Evolutionary conservation across 106 monocot genomes (phyloP).

Genomic region (Apostasia ramifera): DNA sequence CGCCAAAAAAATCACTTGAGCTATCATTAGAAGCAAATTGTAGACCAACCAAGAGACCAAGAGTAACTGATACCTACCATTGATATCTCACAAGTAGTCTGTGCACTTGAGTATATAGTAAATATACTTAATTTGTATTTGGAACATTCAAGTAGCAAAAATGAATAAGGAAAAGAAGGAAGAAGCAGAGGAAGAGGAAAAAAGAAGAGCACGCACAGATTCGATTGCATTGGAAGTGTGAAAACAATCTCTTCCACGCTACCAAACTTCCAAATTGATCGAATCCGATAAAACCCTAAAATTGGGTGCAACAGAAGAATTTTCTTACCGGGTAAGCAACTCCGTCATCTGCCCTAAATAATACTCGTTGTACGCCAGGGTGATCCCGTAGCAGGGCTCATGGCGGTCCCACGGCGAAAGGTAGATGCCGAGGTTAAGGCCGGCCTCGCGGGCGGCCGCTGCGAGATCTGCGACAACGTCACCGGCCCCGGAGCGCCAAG

Average conservation of each 20-base stretch:
- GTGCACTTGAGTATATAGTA: no score
- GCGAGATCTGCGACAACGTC: constrained; percentile 84
- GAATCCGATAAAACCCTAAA: not conserved
- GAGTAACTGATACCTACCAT: no score
- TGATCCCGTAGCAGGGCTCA: constrained; percentile 61
- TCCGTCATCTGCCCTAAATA: constrained; percentile 90
- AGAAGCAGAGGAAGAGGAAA: not conserved
- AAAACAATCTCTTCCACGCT: not conserved
- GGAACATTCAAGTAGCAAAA: no score
- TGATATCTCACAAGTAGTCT: no score
- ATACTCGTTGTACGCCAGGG: constrained; percentile 72
- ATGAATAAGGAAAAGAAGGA: no score
- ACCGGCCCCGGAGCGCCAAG: constrained; percentile 57
- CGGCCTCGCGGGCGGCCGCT: constrained; percentile 43
- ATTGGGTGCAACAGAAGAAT: not conserved
- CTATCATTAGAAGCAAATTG: no score
- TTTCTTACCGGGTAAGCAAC: constrained; percentile 55
- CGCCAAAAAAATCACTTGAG: no score
- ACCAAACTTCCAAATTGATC: not conserved
- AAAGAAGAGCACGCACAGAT: not conserved
- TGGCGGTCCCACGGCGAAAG: constrained; percentile 96
- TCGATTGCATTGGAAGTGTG: no score
- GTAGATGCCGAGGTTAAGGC: constrained; percentile 74
- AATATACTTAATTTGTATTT: no score
- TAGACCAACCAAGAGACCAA: no score